Base-by-base conservation (phyloP, 352 stramenopile species). In the Thalassiosira hispida region DNA sequence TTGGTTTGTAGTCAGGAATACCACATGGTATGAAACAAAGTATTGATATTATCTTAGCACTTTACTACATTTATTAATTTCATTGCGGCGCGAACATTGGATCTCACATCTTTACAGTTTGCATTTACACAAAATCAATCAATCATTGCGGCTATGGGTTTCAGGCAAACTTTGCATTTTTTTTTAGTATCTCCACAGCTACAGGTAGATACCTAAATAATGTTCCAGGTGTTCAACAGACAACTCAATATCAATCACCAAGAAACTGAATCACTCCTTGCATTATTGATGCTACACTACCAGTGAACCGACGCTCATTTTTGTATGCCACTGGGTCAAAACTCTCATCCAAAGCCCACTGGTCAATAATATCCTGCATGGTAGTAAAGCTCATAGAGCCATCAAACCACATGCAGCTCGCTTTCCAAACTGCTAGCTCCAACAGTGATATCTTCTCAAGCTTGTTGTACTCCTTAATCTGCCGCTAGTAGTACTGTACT, bases 351-450 rank as follows among this genome's bases (percentile, higher is more conserved):
- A 64, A 42, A 35, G 64, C 51, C 64, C 64, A 73, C 31, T 35
- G 64, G 9, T 64, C 64, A 23, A 65, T 27, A 29, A 73, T 64
- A 53, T 73, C 64, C 65, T 73, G 64, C 64, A 73, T 73, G 20
- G 64, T 64, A 18, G 2, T 20, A 53, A 73, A 73, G 31, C 11
- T 53, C 35, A 35, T 25, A 11, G 64, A 73, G 18, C 49, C 64
- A 73, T 73, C 64, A 12, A 73, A 52, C 27, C 51, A 59, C 0
- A 73, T 8, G 27, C 46, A 73, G 23, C 49, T 73, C 38, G 47
- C 64, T 73, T 73, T 73, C 47, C 64, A 73, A 0, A 64, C 64
- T 27, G 51, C 64, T 25, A 73, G 49, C 38, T 73, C 64, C 9
- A 64, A 35, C 64, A 73, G 22, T n/a, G 64, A 73, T 1, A 22